Percentiles rank a stretch among this genome's conserved stretches.
phyloP scores from a whole-genome alignment of 768 basidiomycete species.

The Leccinum boreale region DNA sequence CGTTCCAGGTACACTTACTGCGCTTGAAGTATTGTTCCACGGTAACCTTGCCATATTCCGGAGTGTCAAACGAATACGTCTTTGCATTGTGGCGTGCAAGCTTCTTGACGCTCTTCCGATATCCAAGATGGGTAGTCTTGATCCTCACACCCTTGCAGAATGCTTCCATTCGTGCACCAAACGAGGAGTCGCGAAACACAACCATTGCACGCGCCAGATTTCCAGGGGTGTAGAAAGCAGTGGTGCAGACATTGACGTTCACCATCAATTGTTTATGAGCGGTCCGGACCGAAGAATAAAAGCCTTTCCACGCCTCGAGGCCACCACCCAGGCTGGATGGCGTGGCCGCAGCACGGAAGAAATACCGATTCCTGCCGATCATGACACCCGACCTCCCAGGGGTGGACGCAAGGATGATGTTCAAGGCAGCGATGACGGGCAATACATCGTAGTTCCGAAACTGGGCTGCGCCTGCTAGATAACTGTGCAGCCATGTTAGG shows the following conservation, averaged over 20 bases:
- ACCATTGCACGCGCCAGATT: slow-evolving; percentile 44
- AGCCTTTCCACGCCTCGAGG: slow-evolving; percentile 58
- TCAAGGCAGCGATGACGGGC: slow-evolving; percentile 49
- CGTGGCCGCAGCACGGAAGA: slow-evolving; percentile 39
- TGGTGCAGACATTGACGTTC: slow-evolving; percentile 52
- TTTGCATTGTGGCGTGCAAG: slow-evolving; percentile 41
- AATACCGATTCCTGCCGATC: slow-evolving; percentile 52
- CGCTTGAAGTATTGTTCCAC: slow-evolving; percentile 47
- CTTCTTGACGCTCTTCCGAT: slow-evolving; percentile 67
- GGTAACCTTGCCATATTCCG: slow-evolving; percentile 39
- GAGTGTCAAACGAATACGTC: slow-evolving; percentile 39
- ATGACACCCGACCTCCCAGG: slow-evolving; percentile 48
- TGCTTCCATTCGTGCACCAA: slow-evolving; percentile 54
- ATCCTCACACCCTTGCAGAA: slow-evolving; percentile 70
- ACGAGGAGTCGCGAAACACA: slow-evolving; percentile 45
- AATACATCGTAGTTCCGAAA: slow-evolving; percentile 42
- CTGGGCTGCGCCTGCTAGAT: slow-evolving; percentile 42
- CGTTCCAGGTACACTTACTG: slow-evolving; percentile 34
- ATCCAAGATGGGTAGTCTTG: slow-evolving; percentile 66
- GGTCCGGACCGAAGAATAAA: slow-evolving; percentile 39
- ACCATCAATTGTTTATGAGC: slow-evolving; percentile 47
- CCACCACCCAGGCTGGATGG: slow-evolving; percentile 45
- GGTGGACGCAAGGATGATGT: slow-evolving; percentile 44
- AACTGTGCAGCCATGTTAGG: slow-evolving; percentile 31
- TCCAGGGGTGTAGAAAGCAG: slow-evolving; percentile 42